These are phyloP conservation scores for Poronia punctata DNA, from an alignment of 495 filamentous ascomycete species.

Conservation along the genomic window DNA sequence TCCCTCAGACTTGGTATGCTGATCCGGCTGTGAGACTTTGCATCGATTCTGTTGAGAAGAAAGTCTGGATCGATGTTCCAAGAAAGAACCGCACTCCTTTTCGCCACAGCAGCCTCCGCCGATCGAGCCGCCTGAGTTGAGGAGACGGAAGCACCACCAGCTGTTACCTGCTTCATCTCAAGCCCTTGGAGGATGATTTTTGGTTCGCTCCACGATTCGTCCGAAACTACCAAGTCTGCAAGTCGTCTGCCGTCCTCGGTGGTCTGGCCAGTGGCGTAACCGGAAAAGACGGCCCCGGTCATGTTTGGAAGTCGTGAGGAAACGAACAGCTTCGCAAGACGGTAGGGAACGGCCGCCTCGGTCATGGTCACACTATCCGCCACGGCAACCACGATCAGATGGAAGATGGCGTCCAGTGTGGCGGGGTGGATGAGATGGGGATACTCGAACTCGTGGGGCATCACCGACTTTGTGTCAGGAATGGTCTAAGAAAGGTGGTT, in stretches of 20 bases:
- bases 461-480: slow-evolving; percentile 32
- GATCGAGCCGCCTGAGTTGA: not conserved
- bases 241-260: not conserved
- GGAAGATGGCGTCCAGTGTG: slow-evolving; percentile 24
- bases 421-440: slow-evolving; percentile 35
- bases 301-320: not conserved
- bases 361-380: not conserved
- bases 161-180: slow-evolving; percentile 3
- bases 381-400: slow-evolving; percentile 2
- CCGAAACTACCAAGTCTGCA: slow-evolving; percentile 1
- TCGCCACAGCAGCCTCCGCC: not conserved
- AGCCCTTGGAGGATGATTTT: slow-evolving; percentile 3
- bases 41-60: not conserved
- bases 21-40: not conserved
- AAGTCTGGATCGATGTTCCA: not conserved
- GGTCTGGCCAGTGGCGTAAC: not conserved
- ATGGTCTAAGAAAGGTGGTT: slow-evolving; percentile 10
- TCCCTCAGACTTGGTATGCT: not conserved
- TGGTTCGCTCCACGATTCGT: not conserved
- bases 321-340: not conserved
- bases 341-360: slow-evolving; percentile 5
- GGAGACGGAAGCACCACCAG: not conserved
- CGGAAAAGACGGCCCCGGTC: not conserved
- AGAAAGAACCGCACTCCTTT: not conserved
- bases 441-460: slow-evolving; percentile 34